These are phyloP conservation scores for Phalaenopsis equestris DNA, from an alignment of 106 monocot genomes.

Conservation along the genomic window DNA sequence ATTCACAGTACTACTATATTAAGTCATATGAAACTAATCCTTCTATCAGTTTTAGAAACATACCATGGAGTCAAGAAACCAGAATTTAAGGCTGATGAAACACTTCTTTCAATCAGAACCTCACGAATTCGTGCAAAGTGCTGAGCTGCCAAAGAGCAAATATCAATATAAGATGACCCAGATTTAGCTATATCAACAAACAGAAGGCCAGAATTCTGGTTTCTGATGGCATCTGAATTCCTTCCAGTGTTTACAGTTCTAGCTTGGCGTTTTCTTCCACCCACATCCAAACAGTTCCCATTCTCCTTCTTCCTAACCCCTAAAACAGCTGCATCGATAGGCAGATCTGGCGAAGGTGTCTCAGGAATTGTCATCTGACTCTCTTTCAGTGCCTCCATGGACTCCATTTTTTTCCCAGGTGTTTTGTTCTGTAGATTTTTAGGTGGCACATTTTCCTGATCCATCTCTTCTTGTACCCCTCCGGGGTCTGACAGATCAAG, in stretches of 20 bases:
- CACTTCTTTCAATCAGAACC: constrained; percentile 89
- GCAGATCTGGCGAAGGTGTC: constrained; percentile 93
- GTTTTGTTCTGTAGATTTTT: constrained; percentile 58
- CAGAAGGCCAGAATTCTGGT: constrained; percentile 9
- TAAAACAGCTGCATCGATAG: constrained; percentile 31
- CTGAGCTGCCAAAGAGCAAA: constrained; percentile 76
- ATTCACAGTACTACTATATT: neutral
- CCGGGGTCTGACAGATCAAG: constrained; percentile 58
- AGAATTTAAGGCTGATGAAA: constrained; percentile 79
- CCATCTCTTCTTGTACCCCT: constrained; percentile 22
- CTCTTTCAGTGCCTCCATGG: constrained; percentile 55
- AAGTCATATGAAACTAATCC: neutral
- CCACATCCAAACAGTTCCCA: constrained; percentile 43
- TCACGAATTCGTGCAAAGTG: constrained; percentile 88
- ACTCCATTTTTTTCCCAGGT: constrained; percentile 56
- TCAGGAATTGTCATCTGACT: constrained; percentile 93
- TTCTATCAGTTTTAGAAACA: neutral
- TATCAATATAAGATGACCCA: constrained; percentile 75
- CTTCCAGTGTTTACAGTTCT: constrained; percentile 35
- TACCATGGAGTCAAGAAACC: constrained; percentile 94
- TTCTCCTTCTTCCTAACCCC: constrained; percentile 64
- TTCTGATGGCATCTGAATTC: constrained; percentile 28
- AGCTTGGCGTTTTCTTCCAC: constrained; percentile 74
- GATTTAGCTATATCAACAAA: constrained; percentile 38
- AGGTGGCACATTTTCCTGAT: constrained; percentile 83